Evolutionary conservation across 2,329 filamentous ascomycete genomes (phyloP).

Genomic region (Microsporum audouinii): DNA sequence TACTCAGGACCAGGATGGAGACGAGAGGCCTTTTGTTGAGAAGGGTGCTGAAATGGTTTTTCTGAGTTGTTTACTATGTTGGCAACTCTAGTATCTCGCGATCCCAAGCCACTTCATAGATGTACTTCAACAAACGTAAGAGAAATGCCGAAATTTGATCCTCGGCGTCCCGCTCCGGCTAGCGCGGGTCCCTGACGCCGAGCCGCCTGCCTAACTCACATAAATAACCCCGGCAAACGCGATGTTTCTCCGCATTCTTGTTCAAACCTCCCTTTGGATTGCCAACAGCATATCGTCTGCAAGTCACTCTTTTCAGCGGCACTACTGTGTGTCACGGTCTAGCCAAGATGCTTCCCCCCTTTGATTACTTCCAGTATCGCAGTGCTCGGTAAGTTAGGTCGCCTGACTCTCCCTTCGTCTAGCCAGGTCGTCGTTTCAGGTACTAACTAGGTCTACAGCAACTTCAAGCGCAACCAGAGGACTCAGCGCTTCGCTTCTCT

Average conservation of each 20-base stretch:
- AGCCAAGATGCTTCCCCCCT: slow-evolving; percentile 39
- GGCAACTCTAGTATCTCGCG: not conserved
- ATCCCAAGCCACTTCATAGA: too few relatives aligned
- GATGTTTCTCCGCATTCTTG: not conserved
- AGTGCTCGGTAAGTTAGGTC: slow-evolving; percentile 51
- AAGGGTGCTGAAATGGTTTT: not conserved
- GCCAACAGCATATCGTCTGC: not conserved
- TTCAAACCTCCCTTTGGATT: not conserved
- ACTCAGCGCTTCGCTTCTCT: slow-evolving; percentile 57
- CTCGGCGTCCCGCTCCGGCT: not conserved
- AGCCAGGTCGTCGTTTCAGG: not conserved
- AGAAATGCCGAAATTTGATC: not conserved
- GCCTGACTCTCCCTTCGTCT: not conserved
- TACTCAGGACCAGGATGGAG: not conserved
- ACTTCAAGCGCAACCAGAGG: slow-evolving; percentile 69
- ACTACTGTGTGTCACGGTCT: not conserved
- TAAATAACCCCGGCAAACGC: not conserved
- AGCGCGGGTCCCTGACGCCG: not conserved
- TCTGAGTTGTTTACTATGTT: not conserved
- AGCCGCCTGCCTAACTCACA: not conserved
- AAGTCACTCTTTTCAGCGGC: not conserved
- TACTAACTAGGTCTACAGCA: slow-evolving; percentile 39
- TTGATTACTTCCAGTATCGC: slow-evolving; percentile 59
- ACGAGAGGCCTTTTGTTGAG: not conserved
- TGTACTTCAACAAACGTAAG: too few relatives aligned